Percentiles rank a stretch among this genome's conserved stretches.
Conservation (phyloP, 257 asterid species). For the Linderniella brevidens region DNA sequence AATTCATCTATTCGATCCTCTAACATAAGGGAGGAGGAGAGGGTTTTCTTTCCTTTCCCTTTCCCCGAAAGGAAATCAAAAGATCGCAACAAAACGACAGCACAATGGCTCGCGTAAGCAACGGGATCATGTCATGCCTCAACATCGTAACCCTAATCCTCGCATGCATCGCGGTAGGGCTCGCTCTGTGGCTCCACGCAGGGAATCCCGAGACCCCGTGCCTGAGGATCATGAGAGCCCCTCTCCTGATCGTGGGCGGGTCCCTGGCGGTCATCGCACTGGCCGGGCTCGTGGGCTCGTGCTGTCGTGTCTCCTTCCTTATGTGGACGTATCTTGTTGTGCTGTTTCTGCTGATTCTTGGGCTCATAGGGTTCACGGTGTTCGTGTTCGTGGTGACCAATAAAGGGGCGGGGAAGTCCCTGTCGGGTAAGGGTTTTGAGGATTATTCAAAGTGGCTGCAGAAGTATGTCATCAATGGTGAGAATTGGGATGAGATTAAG, state of each 20-base stretch:
- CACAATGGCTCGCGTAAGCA: constrained; percentile 57
- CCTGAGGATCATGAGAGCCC: constrained; percentile 54
- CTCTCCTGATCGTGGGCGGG: constrained; percentile 58
- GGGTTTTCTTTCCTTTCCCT: too few species aligned
- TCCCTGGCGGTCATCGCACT: constrained; percentile 53
- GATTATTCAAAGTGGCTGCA: constrained; percentile 81
- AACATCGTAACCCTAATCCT: constrained; percentile 46
- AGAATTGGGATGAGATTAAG: constrained; percentile 43
- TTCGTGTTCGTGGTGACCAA: constrained; percentile 88
- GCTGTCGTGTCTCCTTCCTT: constrained; percentile 65
- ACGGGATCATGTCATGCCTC: constrained; percentile 51
- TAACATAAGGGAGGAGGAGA: too few species aligned
- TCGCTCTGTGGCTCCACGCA: constrained; percentile 69
- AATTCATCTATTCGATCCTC: too few species aligned
- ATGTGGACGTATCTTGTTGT: constrained; percentile 64
- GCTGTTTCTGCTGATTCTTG: constrained; percentile 59
- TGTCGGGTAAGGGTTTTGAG: constrained; percentile 58
- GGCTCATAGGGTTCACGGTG: constrained; percentile 57
- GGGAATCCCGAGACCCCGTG: constrained; percentile 65
- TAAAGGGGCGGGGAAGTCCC: constrained; percentile 57
- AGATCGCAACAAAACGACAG: not conserved
- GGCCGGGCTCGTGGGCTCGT: constrained; percentile 73
- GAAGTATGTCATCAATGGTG: constrained; percentile 32
- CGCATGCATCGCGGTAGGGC: constrained; percentile 62
- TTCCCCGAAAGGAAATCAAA: too few species aligned